Percentiles rank a stretch among this genome's conserved stretches.
These are phyloP conservation scores for Ormosia semicastrata DNA, from an alignment of 306 rosid species.

Conservation along the genomic window DNA sequence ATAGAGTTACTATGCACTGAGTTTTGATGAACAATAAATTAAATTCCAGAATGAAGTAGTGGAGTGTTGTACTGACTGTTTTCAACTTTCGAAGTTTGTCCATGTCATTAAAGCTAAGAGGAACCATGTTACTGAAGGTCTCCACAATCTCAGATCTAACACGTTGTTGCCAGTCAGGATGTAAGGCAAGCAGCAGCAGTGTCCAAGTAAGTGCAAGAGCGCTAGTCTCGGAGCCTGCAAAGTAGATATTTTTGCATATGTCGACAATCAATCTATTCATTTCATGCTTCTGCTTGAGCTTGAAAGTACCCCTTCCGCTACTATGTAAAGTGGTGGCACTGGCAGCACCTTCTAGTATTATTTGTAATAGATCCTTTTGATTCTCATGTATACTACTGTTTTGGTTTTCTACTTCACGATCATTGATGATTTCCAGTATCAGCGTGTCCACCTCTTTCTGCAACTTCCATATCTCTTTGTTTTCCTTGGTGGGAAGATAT, in stretches of 20 bases:
- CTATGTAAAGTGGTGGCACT: background rate
- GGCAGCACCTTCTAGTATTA: slow-evolving; percentile 21
- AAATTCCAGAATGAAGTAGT: background rate
- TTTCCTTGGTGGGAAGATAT: slow-evolving; percentile 35
- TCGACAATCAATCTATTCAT: slow-evolving; percentile 18
- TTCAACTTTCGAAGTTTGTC: slow-evolving; percentile 17
- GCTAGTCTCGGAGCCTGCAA: slow-evolving; percentile 35
- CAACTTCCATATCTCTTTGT: slow-evolving; percentile 26
- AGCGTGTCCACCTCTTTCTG: slow-evolving; percentile 34
- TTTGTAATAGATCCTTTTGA: slow-evolving; percentile 27
- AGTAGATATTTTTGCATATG: slow-evolving; percentile 38
- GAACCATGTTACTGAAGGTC: background rate
- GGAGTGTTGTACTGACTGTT: background rate
- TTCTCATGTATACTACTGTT: background rate
- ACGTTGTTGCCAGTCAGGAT: slow-evolving; percentile 35
- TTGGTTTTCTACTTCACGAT: slow-evolving; percentile 15
- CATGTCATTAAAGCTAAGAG: slow-evolving; percentile 21
- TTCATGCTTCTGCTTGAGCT: background rate
- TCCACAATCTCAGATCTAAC: slow-evolving; percentile 34
- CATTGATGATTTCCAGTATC: slow-evolving; percentile 12
- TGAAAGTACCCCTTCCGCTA: background rate
- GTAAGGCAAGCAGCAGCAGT: slow-evolving; percentile 25
- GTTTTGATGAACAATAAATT: background rate
- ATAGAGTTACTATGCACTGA: too few relatives aligned
- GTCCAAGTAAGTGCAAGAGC: slow-evolving; percentile 38